These are phyloP conservation scores for Astragalus membranaceus DNA, from an alignment of 306 rosid genomes.

Conservation along the genomic window DNA sequence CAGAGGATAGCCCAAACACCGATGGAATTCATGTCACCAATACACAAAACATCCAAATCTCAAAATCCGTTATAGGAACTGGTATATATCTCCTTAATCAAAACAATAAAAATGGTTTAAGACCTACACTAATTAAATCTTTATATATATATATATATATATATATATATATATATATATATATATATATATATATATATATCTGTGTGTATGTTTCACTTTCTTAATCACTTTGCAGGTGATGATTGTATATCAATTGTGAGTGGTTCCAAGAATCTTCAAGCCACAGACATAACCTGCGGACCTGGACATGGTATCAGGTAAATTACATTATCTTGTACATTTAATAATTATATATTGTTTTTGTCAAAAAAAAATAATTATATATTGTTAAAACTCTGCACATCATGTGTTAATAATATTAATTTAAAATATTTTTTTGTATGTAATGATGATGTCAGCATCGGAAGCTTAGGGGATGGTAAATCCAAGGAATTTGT, in stretches of 20 bases:
- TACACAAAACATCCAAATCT: slow-evolving; percentile 45
- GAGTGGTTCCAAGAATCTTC: slow-evolving; percentile 47
- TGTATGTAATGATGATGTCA: slow-evolving; percentile 18
- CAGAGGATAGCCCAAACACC: slow-evolving; percentile 60
- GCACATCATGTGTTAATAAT: not conserved
- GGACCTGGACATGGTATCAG: slow-evolving; percentile 98
- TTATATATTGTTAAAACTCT: not conserved
- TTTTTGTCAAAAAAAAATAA: no score
- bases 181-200: no score
- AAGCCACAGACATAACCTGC: slow-evolving; percentile 53
- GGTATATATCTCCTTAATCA: slow-evolving; percentile 13
- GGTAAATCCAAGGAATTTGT: slow-evolving; percentile 38
- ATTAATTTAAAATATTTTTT: not conserved
- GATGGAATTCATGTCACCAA: slow-evolving; percentile 68
- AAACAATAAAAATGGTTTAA: not conserved
- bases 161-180: no score
- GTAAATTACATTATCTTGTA: slow-evolving; percentile 15
- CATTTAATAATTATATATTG: not conserved
- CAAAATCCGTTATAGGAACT: slow-evolving; percentile 40
- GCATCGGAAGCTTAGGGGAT: slow-evolving; percentile 78
- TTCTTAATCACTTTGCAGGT: slow-evolving; percentile 34
- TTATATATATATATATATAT: no score
- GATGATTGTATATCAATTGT: slow-evolving; percentile 88
- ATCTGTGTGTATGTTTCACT: not conserved
- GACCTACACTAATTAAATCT: not conserved